Percentiles rank a stretch among this genome's conserved stretches.
These are phyloP conservation scores for Neurospora tetrasperma DNA, from an alignment of 495 filamentous ascomycete genomes.

Conservation along the genomic window DNA sequence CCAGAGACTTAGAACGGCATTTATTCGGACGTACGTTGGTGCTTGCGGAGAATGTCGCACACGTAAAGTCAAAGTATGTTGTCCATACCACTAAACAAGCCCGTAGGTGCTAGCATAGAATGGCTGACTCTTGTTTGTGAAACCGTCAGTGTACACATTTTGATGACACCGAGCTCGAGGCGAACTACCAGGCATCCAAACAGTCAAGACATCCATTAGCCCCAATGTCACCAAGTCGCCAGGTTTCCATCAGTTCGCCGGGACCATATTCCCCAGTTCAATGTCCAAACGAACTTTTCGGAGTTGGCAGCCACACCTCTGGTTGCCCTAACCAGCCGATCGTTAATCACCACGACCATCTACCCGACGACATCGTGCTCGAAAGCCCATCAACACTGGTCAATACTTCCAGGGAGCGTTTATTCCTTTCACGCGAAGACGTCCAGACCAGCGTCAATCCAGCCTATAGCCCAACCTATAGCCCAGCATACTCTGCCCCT, in stretches of 20 bases:
- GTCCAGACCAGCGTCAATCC: neutral
- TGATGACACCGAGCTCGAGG: slow-evolving; percentile 1
- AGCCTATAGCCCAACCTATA: neutral
- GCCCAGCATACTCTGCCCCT: neutral
- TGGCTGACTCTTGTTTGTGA: neutral
- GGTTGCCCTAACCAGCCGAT: neutral
- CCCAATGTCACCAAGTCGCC: neutral
- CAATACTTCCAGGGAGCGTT: neutral
- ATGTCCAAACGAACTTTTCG: neutral
- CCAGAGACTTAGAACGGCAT: slow-evolving; percentile 11
- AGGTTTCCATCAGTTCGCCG: neutral
- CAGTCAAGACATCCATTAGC: neutral
- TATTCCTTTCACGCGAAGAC: neutral
- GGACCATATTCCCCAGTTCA: neutral
- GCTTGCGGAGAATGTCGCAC: slow-evolving; percentile 16
- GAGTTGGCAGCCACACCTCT: neutral
- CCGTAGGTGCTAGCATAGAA: neutral
- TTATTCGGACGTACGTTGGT: slow-evolving; percentile 17
- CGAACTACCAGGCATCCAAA: slow-evolving; percentile 1
- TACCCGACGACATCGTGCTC: neutral
- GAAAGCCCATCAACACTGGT: neutral
- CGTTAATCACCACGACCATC: neutral
- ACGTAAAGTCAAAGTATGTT: slow-evolving; percentile 18
- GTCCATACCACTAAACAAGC: neutral
- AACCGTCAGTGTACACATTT: slow-evolving; percentile 9